These are phyloP conservation scores for Epichloe sibirici DNA, from an alignment of 2,329 filamentous ascomycete species.

Conservation along the genomic window DNA sequence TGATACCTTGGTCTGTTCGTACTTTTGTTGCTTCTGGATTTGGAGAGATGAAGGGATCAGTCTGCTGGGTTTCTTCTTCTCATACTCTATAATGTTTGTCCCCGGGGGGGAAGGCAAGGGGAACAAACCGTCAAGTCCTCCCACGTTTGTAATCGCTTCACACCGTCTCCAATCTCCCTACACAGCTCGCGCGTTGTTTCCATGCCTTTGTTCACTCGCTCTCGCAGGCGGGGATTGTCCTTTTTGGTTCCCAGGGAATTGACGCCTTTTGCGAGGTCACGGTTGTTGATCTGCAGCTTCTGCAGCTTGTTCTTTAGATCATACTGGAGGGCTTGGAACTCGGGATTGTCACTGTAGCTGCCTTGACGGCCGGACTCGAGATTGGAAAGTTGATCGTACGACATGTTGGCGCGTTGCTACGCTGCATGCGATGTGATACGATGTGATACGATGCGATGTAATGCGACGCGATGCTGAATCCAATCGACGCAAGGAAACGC, in stretches of 20 bases:
- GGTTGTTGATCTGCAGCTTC: conserved; percentile 76
- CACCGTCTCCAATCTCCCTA: conserved; percentile 81
- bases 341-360: conserved; percentile 85
- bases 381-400: conserved; percentile 75
- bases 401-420: conserved; percentile 45
- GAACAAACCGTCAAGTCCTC: conserved; percentile 63
- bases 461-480: neutral
- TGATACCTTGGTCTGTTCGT: conserved; percentile 88
- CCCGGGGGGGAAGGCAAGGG: neutral
- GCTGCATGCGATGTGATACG: neutral
- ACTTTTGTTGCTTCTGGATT: conserved; percentile 86
- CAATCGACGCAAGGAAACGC: neutral
- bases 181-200: conserved; percentile 80
- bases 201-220: conserved; percentile 77
- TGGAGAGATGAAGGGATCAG: conserved; percentile 21
- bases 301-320: conserved; percentile 82
- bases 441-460: neutral
- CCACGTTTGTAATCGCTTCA: conserved; percentile 86
- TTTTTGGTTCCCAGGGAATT: conserved; percentile 77
- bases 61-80: neutral
- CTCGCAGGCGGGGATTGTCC: conserved; percentile 81
- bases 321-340: conserved; percentile 74
- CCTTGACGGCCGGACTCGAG: conserved; percentile 68
- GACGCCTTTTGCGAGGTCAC: conserved; percentile 73
- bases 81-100: neutral